A percentile compares a stretch with the other conserved stretches of the same genome.
These are phyloP conservation scores for Boletus rex-veris DNA, from an alignment of 768 basidiomycete genomes.

Conservation along the genomic window DNA sequence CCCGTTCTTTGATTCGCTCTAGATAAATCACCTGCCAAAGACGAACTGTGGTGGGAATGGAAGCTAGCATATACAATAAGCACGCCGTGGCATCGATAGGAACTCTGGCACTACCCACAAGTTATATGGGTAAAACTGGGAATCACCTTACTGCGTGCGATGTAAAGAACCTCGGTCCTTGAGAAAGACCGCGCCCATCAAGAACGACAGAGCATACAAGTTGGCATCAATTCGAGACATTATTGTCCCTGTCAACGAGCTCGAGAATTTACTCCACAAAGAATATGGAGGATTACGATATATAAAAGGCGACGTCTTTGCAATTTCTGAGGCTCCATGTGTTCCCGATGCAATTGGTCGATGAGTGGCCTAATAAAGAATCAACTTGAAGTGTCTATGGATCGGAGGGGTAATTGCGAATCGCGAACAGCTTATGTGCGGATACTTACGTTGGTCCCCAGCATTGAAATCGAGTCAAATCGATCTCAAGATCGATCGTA, in stretches of 20 bases:
- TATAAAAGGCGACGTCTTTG: conserved; percentile 1
- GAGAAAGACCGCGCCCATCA: not conserved
- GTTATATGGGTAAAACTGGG: not conserved
- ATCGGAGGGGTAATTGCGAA: conserved; percentile 8
- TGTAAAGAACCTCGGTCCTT: not conserved
- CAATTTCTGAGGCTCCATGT: not conserved
- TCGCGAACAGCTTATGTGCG: conserved; percentile 2
- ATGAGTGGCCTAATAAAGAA: conserved; percentile 2
- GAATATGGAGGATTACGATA: not conserved
- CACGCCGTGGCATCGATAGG: not conserved
- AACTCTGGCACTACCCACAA: not conserved
- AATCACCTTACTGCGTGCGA: not conserved
- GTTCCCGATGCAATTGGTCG: not conserved
- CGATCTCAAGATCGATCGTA: conserved; percentile 16
- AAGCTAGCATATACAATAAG: conserved; percentile 3
- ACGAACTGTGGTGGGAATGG: conserved; percentile 4
- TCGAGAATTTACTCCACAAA: not conserved
- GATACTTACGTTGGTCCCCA: not conserved
- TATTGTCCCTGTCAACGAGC: conserved; percentile 1
- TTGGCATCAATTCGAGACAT: not conserved
- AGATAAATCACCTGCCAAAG: conserved; percentile 10
- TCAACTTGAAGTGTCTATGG: conserved; percentile 1
- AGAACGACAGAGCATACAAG: not conserved
- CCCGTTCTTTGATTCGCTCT: conserved; percentile 5
- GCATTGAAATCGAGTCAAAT: conserved; percentile 3